Percentiles rank a stretch among this genome's conserved stretches.
These are phyloP conservation scores for Hypoxylon sp. DNA, from an alignment of 2,329 filamentous ascomycete species.

Conservation along the genomic window DNA sequence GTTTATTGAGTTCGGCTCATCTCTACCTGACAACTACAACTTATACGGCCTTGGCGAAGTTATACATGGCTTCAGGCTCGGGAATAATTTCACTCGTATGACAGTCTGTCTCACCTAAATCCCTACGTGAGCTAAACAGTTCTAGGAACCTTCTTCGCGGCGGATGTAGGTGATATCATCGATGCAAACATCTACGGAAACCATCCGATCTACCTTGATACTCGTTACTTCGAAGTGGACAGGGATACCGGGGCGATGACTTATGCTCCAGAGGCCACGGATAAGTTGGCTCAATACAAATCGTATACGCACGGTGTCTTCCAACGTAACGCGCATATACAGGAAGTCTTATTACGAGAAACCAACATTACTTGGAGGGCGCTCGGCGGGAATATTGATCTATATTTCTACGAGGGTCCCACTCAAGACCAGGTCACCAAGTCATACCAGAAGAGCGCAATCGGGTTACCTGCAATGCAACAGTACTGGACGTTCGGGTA, in stretches of 20 bases:
- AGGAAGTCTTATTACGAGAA: conserved; percentile 76
- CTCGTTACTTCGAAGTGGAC: conserved; percentile 75
- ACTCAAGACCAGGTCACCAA: conserved; percentile 75
- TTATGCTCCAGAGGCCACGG: conserved; percentile 67
- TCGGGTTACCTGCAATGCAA: conserved; percentile 81
- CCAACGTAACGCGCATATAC: conserved; percentile 79
- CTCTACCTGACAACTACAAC: conserved; percentile 78
- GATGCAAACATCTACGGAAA: conserved; percentile 79
- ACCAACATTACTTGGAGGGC: conserved; percentile 78
- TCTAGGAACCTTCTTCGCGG: conserved; percentile 66
- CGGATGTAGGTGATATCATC: conserved; percentile 74
- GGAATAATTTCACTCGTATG: conserved; percentile 76
- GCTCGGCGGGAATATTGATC: conserved; percentile 80
- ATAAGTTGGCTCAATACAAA: conserved; percentile 67
- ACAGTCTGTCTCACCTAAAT: not conserved
- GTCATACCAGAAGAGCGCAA: conserved; percentile 75
- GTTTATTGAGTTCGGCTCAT: conserved; percentile 78
- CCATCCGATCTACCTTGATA: conserved; percentile 85
- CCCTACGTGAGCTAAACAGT: conserved; percentile 25
- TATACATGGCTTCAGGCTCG: conserved; percentile 77
- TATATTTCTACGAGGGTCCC: conserved; percentile 84
- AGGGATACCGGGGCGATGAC: conserved; percentile 60
- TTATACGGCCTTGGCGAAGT: conserved; percentile 80
- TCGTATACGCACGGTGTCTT: conserved; percentile 83
- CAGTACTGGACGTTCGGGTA: conserved; percentile 86